Percentiles rank a stretch among this genome's conserved stretches.
phyloP scores from a whole-genome alignment of 2,329 filamentous ascomycete genomes.

The Ceratocystis huliohia region DNA sequence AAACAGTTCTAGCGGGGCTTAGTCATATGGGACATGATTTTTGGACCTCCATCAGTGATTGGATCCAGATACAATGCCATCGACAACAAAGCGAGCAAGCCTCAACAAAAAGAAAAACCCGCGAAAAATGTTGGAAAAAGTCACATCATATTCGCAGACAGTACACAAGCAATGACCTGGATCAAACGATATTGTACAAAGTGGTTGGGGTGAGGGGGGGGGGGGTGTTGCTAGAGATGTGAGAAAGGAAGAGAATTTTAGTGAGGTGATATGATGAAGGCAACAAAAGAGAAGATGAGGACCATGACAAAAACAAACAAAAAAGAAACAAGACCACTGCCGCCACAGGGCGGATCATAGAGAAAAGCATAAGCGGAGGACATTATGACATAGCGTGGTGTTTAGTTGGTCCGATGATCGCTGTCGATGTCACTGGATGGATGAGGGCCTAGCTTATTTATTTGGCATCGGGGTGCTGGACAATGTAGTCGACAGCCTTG shows the following conservation, averaged over 20 bases:
- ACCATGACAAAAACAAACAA: not conserved
- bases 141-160: not conserved
- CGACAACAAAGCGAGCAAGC: not conserved
- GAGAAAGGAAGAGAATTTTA: not conserved
- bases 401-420: not conserved
- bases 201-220: not conserved
- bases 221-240: not conserved
- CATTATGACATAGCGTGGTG: not conserved
- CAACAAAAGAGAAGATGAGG: not conserved
- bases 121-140: not conserved
- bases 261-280: too few species aligned
- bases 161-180: constrained; percentile 11
- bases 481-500: constrained; percentile 89
- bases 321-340: constrained; percentile 6
- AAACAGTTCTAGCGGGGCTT: too few species aligned
- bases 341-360: not conserved
- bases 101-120: not conserved
- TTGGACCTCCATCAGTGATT: too few species aligned
- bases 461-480: constrained; percentile 82
- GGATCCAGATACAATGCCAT: not conserved
- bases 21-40: too few species aligned
- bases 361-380: not conserved
- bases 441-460: constrained; percentile 27
- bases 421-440: not conserved
- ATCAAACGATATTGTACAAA: constrained; percentile 22